Conservation (phyloP, 805 yeast species). For the Ogataea naganishii region DNA sequence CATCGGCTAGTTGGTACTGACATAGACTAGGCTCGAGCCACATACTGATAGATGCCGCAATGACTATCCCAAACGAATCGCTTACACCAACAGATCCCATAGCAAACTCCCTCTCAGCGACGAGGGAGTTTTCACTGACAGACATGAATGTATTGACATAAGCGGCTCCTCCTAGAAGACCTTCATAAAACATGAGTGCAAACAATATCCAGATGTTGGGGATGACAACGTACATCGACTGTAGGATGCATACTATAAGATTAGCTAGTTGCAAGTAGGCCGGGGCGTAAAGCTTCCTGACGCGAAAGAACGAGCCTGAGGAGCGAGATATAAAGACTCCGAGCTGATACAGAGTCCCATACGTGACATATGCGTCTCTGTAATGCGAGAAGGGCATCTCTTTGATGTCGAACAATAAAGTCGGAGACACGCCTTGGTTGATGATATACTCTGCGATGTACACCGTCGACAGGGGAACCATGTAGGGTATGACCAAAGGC, state of each 20-base stretch:
- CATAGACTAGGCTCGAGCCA: conserved; percentile 72
- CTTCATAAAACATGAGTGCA: conserved; percentile 70
- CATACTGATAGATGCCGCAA: conserved; percentile 72
- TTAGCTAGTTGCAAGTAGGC: conserved; percentile 63
- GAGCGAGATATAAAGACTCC: conserved; percentile 93
- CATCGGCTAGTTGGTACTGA: conserved; percentile 55
- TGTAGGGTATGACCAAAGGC: conserved; percentile 52
- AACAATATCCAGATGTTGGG: conserved; percentile 56
- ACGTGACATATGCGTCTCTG: conserved; percentile 85
- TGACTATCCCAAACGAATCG: conserved; percentile 75
- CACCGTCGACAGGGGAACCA: conserved; percentile 78
- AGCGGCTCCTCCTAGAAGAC: conserved; percentile 83
- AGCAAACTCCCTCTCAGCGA: conserved; percentile 60
- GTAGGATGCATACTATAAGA: conserved; percentile 47
- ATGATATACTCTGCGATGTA: conserved; percentile 82
- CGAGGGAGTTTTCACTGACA: conserved; percentile 51
- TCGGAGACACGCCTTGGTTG: conserved; percentile 89
- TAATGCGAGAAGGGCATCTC: conserved; percentile 60
- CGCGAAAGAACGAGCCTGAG: conserved; percentile 57
- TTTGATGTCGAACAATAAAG: conserved; percentile 67
- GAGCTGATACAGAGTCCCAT: conserved; percentile 81
- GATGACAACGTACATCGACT: conserved; percentile 52
- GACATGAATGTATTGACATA: conserved; percentile 83
- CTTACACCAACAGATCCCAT: conserved; percentile 80
- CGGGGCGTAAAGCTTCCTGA: conserved; percentile 50